These are phyloP conservation scores for Creolimax fragrantissima DNA, from an alignment of 78 protist species.

Conservation along the genomic window DNA sequence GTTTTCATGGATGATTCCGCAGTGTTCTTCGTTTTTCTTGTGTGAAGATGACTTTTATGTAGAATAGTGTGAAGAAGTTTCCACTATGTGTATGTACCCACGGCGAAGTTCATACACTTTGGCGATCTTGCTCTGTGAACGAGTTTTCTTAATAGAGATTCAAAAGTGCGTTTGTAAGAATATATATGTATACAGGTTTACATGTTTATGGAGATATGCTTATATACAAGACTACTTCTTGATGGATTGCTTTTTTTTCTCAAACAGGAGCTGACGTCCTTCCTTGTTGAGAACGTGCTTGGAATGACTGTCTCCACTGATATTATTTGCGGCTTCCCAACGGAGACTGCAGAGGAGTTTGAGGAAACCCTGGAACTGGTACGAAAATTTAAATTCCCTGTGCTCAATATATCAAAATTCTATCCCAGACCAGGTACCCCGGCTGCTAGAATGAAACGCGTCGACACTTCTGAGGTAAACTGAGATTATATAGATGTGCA, in stretches of 20 bases:
- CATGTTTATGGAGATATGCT: background rate
- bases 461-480: constrained; percentile 14
- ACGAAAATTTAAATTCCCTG: constrained; percentile 18
- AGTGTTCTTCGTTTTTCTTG: no score
- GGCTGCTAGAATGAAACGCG: constrained; percentile 45
- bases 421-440: constrained; percentile 68
- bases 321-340: constrained; percentile 5
- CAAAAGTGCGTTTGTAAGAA: no score
- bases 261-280: background rate
- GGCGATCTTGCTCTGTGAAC: no score
- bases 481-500: background rate
- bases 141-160: no score
- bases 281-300: background rate
- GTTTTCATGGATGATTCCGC: no score
- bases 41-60: no score
- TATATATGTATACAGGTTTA: background rate
- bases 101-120: no score
- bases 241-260: background rate
- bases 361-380: constrained; percentile 1
- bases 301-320: background rate
- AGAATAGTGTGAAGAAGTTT: no score
- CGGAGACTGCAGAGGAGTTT: constrained; percentile 47
- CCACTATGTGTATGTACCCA: no score
- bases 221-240: no score
- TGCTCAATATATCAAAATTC: constrained; percentile 48